Conservation (phyloP, 176 grass and related monocot species). For the Rhynchospora tenuis region DNA sequence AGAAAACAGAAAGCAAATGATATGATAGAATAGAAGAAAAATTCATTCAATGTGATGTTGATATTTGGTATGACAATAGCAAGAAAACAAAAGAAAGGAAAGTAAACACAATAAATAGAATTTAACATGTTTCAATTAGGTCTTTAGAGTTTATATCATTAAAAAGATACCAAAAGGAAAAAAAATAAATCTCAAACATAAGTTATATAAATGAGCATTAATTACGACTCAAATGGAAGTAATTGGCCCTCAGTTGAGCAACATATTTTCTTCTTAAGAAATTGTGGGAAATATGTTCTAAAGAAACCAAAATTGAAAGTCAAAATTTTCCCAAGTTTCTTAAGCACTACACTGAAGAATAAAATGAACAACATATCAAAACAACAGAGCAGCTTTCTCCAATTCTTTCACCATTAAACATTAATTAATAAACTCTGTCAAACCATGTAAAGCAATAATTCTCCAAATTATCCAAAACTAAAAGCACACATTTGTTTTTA, state of each 20-base stretch:
- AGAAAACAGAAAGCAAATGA: neutral
- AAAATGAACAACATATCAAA: neutral
- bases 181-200: neutral
- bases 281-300: neutral
- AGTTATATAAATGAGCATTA: neutral
- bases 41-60: neutral
- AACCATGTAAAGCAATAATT: neutral
- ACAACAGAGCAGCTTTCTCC: neutral
- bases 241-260: neutral
- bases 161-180: neutral
- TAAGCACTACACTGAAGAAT: slow-evolving; percentile 6
- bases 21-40: neutral
- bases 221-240: neutral
- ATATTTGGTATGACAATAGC: neutral
- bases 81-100: neutral
- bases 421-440: neutral
- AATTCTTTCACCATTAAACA: neutral
- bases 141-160: neutral
- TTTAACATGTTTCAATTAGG: neutral
- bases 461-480: neutral
- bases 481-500: neutral
- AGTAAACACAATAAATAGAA: neutral
- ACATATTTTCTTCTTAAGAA: neutral
- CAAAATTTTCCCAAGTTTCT: neutral
- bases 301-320: neutral